Conservation (phyloP, 176 grass and related monocot species). For the Aegilops sharonensis region DNA sequence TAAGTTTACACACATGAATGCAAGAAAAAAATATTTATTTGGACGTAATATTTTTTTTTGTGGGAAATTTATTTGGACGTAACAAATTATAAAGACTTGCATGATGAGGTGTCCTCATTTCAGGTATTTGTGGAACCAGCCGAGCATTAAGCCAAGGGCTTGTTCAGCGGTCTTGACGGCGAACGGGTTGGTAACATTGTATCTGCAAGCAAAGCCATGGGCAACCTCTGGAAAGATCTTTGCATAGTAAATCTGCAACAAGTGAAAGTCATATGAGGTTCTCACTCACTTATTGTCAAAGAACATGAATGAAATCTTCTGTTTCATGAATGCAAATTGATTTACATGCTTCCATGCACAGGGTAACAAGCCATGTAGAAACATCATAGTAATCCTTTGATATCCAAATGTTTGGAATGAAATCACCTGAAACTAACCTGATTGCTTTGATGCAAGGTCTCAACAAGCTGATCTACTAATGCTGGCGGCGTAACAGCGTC, state of each 20-base stretch:
- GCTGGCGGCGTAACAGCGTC: slow-evolving; percentile 5
- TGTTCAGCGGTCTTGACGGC: slow-evolving; percentile 14
- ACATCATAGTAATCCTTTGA: background rate
- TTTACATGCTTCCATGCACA: background rate
- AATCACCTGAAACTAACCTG: background rate
- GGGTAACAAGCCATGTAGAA: background rate
- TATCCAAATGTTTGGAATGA: background rate
- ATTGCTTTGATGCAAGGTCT: background rate
- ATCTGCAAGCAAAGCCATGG: slow-evolving; percentile 38
- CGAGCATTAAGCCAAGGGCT: slow-evolving; percentile 14
- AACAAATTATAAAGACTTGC: background rate
- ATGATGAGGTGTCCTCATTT: background rate
- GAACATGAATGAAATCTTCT: background rate
- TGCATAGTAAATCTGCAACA: slow-evolving; percentile 35
- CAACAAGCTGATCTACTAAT: background rate
- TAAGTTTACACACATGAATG: background rate
- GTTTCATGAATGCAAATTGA: background rate
- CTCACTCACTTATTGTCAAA: background rate
- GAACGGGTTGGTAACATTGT: slow-evolving; percentile 7
- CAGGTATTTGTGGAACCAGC: slow-evolving; percentile 34
- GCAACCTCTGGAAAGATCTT: slow-evolving; percentile 12
- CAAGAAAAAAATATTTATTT: background rate
- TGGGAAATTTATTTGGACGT: background rate
- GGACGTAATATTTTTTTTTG: background rate
- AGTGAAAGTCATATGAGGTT: background rate